These are phyloP conservation scores for Brasenia schreberi DNA, from an alignment of 164 flowering plant genomes.

Conservation along the genomic window DNA sequence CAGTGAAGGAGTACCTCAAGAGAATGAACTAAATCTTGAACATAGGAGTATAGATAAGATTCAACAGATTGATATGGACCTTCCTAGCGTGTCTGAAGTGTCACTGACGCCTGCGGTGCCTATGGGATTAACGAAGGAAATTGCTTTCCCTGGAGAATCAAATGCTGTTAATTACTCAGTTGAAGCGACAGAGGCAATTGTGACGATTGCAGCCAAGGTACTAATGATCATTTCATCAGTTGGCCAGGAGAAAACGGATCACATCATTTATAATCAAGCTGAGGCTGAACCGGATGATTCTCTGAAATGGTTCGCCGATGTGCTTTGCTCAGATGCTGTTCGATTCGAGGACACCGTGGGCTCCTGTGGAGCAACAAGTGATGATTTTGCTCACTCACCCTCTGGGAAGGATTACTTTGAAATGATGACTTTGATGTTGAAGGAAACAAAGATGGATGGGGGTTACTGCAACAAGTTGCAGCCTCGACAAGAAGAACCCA, in stretches of 20 bases:
- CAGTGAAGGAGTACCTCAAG: background rate
- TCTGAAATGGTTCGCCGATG: constrained; percentile 54
- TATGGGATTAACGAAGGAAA: background rate
- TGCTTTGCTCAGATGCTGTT: constrained; percentile 16
- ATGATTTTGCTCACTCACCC: background rate
- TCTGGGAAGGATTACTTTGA: constrained; percentile 58
- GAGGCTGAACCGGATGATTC: constrained; percentile 12
- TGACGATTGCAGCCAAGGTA: constrained; percentile 28
- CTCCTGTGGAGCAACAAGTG: constrained; percentile 3
- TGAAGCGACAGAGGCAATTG: constrained; percentile 38
- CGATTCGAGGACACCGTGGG: background rate
- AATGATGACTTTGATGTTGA: constrained; percentile 54
- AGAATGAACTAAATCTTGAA: background rate
- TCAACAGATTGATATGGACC: background rate
- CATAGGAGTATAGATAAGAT: background rate
- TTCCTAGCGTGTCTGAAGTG: background rate
- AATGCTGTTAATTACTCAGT: background rate
- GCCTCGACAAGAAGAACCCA: constrained; percentile 25
- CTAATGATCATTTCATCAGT: background rate
- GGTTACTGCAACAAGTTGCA: constrained; percentile 17
- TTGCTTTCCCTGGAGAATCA: background rate
- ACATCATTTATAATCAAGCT: background rate
- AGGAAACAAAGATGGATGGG: constrained; percentile 52
- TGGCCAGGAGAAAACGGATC: background rate
- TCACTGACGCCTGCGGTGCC: background rate